Evolutionary conservation across 768 basidiomycete genomes (phyloP).

Genomic region (Baorangia bicolor): DNA sequence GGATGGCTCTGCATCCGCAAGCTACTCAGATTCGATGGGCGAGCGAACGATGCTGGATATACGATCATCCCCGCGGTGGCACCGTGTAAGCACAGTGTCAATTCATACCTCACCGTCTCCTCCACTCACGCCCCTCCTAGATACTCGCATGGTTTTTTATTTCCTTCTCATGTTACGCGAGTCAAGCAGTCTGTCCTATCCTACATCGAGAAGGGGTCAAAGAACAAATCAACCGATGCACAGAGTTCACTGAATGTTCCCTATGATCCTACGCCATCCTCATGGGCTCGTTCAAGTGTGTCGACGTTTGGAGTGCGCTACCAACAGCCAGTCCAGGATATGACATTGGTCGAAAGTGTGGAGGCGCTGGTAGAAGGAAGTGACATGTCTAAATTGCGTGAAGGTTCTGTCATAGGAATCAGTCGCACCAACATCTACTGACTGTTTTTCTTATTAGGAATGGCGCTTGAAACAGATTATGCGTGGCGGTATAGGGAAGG

Average conservation of each 20-base stretch:
- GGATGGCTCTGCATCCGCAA: slow-evolving; percentile 86
- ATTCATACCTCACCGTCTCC: background rate
- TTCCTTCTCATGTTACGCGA: slow-evolving; percentile 81
- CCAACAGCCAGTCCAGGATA: slow-evolving; percentile 59
- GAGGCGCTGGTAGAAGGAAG: slow-evolving; percentile 95
- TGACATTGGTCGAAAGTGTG: slow-evolving; percentile 68
- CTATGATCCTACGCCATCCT: slow-evolving; percentile 45
- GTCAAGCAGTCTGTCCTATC: slow-evolving; percentile 56
- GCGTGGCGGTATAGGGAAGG: slow-evolving; percentile 79
- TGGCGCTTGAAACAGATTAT: slow-evolving; percentile 55
- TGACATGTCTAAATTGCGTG: slow-evolving; percentile 68
- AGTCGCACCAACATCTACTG: background rate
- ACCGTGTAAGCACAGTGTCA: slow-evolving; percentile 67
- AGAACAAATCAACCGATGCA: slow-evolving; percentile 35
- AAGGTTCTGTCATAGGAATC: slow-evolving; percentile 43
- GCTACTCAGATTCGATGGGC: slow-evolving; percentile 81
- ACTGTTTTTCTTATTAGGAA: slow-evolving; percentile 39
- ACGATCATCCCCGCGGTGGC: slow-evolving; percentile 92
- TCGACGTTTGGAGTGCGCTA: slow-evolving; percentile 82
- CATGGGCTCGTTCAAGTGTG: slow-evolving; percentile 82
- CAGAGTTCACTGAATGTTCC: slow-evolving; percentile 21
- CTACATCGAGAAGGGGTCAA: slow-evolving; percentile 46
- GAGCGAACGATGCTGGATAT: slow-evolving; percentile 95
- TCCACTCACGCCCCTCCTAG: slow-evolving; percentile 38
- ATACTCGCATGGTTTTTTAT: slow-evolving; percentile 93